Evolutionary conservation across 78 protist genomes (phyloP), one percentile per base, ranked within the genome.

Genomic region (Chrysochromulina parva): DNA sequence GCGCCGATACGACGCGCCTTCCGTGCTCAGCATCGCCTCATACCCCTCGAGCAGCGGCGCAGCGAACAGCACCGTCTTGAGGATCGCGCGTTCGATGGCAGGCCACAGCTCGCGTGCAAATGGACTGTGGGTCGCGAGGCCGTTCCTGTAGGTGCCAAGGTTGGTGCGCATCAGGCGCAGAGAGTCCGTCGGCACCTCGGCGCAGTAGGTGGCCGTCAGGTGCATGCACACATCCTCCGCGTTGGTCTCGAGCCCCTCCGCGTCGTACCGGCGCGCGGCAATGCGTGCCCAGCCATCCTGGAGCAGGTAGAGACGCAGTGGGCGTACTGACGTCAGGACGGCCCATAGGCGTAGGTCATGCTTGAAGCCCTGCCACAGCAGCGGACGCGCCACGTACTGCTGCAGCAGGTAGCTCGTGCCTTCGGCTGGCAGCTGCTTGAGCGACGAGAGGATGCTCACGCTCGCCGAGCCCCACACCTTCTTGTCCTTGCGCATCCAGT

Each of bases 271-370:
- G 6, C 9, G 14, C 9, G 73, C 9, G 47, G 73, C n/a, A 2
- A 66, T 38, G 73, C 73, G 73, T 38, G 73, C 73, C 73, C 73
- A 66, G 38, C 73, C 73, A 19, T 66, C 73, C 38, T 66, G 73
- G 47, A 66, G 38, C 47, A 78, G 28, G 89, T 81, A 90, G 52
- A 90, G 19, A 38, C 88, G 89, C 54, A 90, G 89, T 26, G 92
- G 92, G 48, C 50, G 17, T 71, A 90, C 14, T 13, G 74, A 66
- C 3, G 84, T 50, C 26, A 90, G 3, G 20, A 16, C 67, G 14
- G 74, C 92, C 48, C 85, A 90, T 57, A 90, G 60, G 26, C 92
- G 88, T 58, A 90, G 9, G 67, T 90, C 92, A 84, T 73, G 74
- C 89, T 90, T 90, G 65, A 24, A 80, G n/a, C 80, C 53, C 17